Evolutionary conservation across 2,329 filamentous ascomycete species (phyloP).

Genomic region (Paecilomyces sp.): DNA sequence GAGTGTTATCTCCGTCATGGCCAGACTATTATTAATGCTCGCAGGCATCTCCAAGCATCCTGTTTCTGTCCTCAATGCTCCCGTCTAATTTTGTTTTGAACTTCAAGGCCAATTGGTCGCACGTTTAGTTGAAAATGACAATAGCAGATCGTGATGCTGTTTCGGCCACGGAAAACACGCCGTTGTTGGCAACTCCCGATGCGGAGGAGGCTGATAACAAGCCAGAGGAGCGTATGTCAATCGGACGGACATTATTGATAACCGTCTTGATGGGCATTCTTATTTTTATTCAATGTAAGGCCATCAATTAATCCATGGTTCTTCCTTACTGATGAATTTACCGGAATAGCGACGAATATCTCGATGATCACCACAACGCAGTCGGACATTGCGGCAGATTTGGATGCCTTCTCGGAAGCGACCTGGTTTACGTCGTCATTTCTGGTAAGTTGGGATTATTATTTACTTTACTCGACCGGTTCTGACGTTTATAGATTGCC

Average conservation of each 20-base stretch:
- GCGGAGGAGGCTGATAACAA: background rate
- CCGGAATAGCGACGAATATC: conserved; percentile 56
- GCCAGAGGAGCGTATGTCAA: background rate
- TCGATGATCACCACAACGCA: conserved; percentile 77
- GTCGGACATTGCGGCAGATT: conserved; percentile 65
- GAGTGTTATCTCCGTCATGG: background rate
- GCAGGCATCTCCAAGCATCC: background rate
- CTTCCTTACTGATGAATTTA: background rate
- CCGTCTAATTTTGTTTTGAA: background rate
- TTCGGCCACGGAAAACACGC: background rate
- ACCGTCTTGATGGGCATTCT: conserved; percentile 16
- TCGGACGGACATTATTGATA: conserved; percentile 9
- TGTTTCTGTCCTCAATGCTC: background rate
- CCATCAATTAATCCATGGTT: background rate
- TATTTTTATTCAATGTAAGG: conserved; percentile 17
- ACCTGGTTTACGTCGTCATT: conserved; percentile 80
- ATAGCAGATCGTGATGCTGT: background rate
- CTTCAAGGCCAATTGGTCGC: background rate
- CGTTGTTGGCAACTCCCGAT: background rate
- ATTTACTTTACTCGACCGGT: background rate
- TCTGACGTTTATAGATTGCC: conserved; percentile 44
- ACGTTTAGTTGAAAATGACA: background rate
- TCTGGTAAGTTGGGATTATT: conserved; percentile 39
- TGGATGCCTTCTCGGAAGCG: conserved; percentile 64
- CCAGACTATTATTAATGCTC: background rate